phyloP scores from a whole-genome alignment of 805 yeast genomes.

The Kodamaea fukazawae region DNA sequence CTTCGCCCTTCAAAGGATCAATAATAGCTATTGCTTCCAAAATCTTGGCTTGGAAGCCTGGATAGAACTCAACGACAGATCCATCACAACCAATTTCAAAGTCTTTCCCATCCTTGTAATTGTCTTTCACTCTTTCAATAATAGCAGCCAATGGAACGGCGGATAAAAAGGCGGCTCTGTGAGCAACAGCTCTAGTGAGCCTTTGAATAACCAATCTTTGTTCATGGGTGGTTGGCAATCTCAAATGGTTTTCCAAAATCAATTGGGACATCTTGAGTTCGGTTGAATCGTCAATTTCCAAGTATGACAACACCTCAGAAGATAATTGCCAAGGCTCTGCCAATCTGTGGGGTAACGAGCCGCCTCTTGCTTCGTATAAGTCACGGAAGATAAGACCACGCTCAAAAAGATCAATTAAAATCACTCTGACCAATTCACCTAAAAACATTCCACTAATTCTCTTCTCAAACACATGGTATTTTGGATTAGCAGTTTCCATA shows the following conservation, averaged over 20 bases:
- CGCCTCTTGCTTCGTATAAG: slow-evolving; percentile 40
- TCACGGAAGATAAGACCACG: slow-evolving; percentile 58
- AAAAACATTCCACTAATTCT: slow-evolving; percentile 89
- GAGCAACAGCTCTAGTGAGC: slow-evolving; percentile 74
- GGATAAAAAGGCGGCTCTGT: slow-evolving; percentile 85
- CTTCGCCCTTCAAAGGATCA: slow-evolving; percentile 71
- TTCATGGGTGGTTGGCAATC: slow-evolving; percentile 64
- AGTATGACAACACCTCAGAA: slow-evolving; percentile 79
- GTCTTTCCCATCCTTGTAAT: slow-evolving; percentile 52
- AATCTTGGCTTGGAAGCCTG: slow-evolving; percentile 78
- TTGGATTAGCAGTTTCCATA: slow-evolving; percentile 71
- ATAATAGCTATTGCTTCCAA: slow-evolving; percentile 73
- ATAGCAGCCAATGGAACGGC: slow-evolving; percentile 90
- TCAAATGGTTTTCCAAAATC: slow-evolving; percentile 60
- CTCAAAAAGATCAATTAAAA: slow-evolving; percentile 64
- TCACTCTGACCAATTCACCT: slow-evolving; percentile 82
- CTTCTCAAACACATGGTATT: slow-evolving; percentile 89
- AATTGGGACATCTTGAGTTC: slow-evolving; percentile 68
- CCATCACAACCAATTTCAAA: slow-evolving; percentile 97
- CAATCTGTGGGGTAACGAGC: slow-evolving; percentile 57
- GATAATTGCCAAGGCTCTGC: slow-evolving; percentile 75
- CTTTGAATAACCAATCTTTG: slow-evolving; percentile 75
- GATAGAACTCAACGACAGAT: slow-evolving; percentile 88
- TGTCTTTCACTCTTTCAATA: slow-evolving; percentile 62
- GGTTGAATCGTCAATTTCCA: slow-evolving; percentile 81